phyloP scores from a whole-genome alignment of 2,329 filamentous ascomycete species.

The Cadophora luteo-olivacea region DNA sequence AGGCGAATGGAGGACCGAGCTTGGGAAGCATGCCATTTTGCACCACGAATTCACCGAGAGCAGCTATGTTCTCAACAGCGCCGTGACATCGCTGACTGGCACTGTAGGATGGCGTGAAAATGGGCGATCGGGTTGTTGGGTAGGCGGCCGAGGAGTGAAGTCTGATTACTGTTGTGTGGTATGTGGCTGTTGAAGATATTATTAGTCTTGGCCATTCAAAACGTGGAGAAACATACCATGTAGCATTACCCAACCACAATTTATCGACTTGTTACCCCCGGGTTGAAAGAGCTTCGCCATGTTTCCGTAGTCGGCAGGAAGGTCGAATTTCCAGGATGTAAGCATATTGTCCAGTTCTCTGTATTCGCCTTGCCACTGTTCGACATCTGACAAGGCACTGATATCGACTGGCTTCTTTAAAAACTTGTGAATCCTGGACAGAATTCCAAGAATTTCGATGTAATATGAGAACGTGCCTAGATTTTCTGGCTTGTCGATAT shows the following conservation, averaged over 20 bases:
- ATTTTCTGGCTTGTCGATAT: slow-evolving; percentile 76
- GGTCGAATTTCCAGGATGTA: slow-evolving; percentile 81
- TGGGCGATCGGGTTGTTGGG: slow-evolving; percentile 84
- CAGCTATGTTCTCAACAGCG: slow-evolving; percentile 83
- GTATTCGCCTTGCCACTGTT: slow-evolving; percentile 88
- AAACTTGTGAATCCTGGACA: slow-evolving; percentile 88
- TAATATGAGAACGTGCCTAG: slow-evolving; percentile 89
- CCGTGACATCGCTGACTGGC: slow-evolving; percentile 83
- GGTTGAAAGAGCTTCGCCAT: slow-evolving; percentile 79
- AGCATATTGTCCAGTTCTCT: slow-evolving; percentile 83
- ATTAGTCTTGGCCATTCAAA: neutral
- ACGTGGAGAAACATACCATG: slow-evolving; percentile 53
- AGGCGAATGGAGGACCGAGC: slow-evolving; percentile 89
- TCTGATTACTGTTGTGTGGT: slow-evolving; percentile 87
- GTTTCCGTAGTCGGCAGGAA: slow-evolving; percentile 85
- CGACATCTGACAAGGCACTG: slow-evolving; percentile 80
- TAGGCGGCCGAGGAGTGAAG: slow-evolving; percentile 93
- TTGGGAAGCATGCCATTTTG: slow-evolving; percentile 77
- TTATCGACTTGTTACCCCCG: slow-evolving; percentile 71
- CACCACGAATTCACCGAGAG: slow-evolving; percentile 79
- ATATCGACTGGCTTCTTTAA: slow-evolving; percentile 91
- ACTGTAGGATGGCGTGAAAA: slow-evolving; percentile 88
- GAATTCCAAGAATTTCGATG: slow-evolving; percentile 85
- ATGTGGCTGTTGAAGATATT: slow-evolving; percentile 62
- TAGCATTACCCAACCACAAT: slow-evolving; percentile 88